phyloP scores from a whole-genome alignment of 2,329 filamentous ascomycete species.

The Fusarium chuoi region DNA sequence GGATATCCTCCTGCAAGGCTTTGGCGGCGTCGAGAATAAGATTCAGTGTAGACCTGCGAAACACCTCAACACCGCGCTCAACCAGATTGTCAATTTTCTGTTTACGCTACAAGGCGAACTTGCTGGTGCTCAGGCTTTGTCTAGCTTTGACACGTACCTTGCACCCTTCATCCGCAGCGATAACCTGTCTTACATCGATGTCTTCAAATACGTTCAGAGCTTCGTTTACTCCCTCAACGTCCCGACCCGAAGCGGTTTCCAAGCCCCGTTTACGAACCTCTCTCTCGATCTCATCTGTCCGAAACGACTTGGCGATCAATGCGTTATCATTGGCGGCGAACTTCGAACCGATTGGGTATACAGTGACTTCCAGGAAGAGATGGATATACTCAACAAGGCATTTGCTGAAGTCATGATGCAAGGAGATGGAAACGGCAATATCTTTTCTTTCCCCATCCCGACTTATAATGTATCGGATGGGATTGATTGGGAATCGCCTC shows the following conservation, averaged over 20 bases:
- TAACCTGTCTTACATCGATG: conserved; percentile 27
- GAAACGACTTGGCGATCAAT: conserved; percentile 23
- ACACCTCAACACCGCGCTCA: conserved; percentile 40
- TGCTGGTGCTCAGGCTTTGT: conserved; percentile 33
- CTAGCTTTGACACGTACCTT: conserved; percentile 41
- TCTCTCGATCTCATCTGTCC: conserved; percentile 38
- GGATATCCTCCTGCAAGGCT: conserved; percentile 39
- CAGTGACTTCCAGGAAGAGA: conserved; percentile 39
- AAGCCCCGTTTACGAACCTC: conserved; percentile 40
- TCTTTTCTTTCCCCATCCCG: conserved; percentile 40
- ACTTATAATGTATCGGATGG: conserved; percentile 39
- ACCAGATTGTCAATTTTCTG: conserved; percentile 41
- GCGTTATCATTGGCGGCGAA: conserved; percentile 34
- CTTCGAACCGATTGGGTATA: conserved; percentile 30
- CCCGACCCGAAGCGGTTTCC: conserved; percentile 40
- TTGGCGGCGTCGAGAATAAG: conserved; percentile 40
- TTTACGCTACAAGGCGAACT: conserved; percentile 41
- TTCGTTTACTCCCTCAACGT: conserved; percentile 44
- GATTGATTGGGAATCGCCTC: conserved; percentile 39
- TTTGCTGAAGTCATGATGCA: conserved; percentile 43
- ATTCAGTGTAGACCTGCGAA: conserved; percentile 40
- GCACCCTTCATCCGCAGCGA: conserved; percentile 38
- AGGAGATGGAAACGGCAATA: conserved; percentile 39
- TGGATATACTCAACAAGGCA: conserved; percentile 41
- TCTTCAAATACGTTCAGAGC: conserved; percentile 40